These are phyloP conservation scores for Rhynchosporium agropyri DNA, from an alignment of 2,329 filamentous ascomycete genomes.

Conservation along the genomic window DNA sequence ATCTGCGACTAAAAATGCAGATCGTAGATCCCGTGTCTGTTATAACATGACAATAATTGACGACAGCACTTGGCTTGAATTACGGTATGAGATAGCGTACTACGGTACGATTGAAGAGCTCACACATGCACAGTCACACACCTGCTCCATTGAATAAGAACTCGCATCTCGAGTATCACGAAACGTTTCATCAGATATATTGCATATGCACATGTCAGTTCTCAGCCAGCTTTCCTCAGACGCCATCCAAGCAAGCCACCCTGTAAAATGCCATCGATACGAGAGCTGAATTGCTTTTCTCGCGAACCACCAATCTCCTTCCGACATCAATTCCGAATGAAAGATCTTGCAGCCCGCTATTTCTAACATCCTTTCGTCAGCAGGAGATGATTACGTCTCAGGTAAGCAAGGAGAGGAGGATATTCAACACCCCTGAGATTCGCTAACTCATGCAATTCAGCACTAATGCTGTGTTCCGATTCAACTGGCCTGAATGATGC, in stretches of 20 bases:
- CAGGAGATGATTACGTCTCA: not conserved
- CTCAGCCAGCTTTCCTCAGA: conserved; percentile 7
- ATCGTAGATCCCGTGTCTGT: not conserved
- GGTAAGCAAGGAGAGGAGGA: not conserved
- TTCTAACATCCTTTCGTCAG: not conserved
- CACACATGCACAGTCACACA: not conserved
- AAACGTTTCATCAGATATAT: not conserved
- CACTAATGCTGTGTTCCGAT: conserved; percentile 6
- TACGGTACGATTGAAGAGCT: not conserved
- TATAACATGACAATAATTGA: conserved; percentile 3
- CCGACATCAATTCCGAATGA: not conserved
- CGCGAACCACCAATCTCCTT: not conserved
- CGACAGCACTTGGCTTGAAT: not conserved
- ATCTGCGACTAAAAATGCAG: not conserved
- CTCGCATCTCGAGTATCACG: conserved; percentile 6
- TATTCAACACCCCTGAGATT: not conserved
- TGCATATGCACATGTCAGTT: not conserved
- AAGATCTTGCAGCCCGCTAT: conserved; percentile 1
- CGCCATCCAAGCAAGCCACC: not conserved
- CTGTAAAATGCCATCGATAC: not conserved
- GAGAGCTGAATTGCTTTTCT: conserved; percentile 1
- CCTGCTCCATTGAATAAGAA: not conserved
- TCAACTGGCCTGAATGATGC: not conserved
- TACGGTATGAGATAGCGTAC: not conserved
- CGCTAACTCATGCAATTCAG: not conserved